Evolutionary conservation across 257 asterid species (phyloP), one percentile per base, ranked within the genome.

Genomic region (Solanum clarkiae): DNA sequence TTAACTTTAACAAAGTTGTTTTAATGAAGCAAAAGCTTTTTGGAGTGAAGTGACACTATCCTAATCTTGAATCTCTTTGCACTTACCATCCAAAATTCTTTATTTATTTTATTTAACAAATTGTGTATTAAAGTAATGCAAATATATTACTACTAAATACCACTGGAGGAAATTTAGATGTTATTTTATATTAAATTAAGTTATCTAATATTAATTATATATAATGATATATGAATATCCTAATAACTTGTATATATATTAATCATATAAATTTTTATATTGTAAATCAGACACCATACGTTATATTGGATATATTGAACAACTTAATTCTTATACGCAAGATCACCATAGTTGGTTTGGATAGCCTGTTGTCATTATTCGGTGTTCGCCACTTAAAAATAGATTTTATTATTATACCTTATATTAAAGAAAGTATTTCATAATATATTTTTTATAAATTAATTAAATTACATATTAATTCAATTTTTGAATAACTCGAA

Each of bases 31-130:
- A 84, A 75, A 80, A 55, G 13, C 74, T 72, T 85, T 55, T 75
- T n/a, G 8, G 32, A 62, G 10, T 75, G 98, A 94, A 85, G 90
- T 83, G 98, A 94, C 94, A 45, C 65, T 62, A 79, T 89, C 96
- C 94, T 91, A 93, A 91, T 85, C 51, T 51, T 17, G 72, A 22
- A 57, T 84, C 70, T 83, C 71, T 90, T 87, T 87, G 85, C 89
- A 88, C 87, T 86, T 2, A 13, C 3, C 18, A 26, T 0, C 12
- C 6, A 0, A 5, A 66, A 66, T 14, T 66, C 47, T 65, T 65
- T 12, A 2, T 26, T 65, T 12, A 62, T 22, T 65, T 65, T 26
- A 63, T 65, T 65, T 29, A 12, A 12, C 4, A 24, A 9, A 63
- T 63, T 26, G 10, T 2, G 42, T 36, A 5, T 36, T 36, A 36